Percentiles rank a stretch among this genome's conserved stretches.
phyloP scores from a whole-genome alignment of 176 grass and related monocot species.

The Stipa capillata region DNA sequence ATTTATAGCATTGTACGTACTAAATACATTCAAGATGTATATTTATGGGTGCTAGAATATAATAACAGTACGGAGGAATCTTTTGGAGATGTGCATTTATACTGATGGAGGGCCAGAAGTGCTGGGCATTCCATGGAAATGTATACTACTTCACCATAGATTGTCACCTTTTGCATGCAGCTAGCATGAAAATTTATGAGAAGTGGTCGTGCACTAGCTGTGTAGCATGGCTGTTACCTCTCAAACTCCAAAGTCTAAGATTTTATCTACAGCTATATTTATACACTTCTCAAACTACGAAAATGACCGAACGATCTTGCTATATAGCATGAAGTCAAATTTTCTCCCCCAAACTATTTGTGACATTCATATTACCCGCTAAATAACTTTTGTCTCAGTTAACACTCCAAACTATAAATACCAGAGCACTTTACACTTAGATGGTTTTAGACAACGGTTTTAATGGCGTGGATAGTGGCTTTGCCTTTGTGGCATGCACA shows the following conservation, averaged over 20 bases:
- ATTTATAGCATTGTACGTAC: slow-evolving; percentile 26
- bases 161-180: not conserved
- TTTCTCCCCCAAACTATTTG: not conserved
- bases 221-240: not conserved
- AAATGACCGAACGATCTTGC: too few relatives aligned
- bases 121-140: not conserved
- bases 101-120: not conserved
- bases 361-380: too few relatives aligned
- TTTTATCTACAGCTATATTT: not conserved
- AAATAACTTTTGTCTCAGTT: too few relatives aligned
- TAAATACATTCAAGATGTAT: not conserved
- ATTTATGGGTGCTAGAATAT: not conserved
- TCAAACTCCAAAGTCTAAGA: not conserved
- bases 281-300: not conserved
- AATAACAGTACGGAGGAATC: not conserved
- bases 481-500: too few relatives aligned
- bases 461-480: too few relatives aligned
- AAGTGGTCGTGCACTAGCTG: not conserved
- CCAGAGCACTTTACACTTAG: too few relatives aligned
- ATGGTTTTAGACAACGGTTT: too few relatives aligned
- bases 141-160: not conserved
- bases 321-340: too few relatives aligned
- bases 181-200: not conserved
- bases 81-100: not conserved
- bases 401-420: too few relatives aligned